phyloP scores from a whole-genome alignment of 169 alveolate species.

The Pseudocohnilembus persalinus region DNA sequence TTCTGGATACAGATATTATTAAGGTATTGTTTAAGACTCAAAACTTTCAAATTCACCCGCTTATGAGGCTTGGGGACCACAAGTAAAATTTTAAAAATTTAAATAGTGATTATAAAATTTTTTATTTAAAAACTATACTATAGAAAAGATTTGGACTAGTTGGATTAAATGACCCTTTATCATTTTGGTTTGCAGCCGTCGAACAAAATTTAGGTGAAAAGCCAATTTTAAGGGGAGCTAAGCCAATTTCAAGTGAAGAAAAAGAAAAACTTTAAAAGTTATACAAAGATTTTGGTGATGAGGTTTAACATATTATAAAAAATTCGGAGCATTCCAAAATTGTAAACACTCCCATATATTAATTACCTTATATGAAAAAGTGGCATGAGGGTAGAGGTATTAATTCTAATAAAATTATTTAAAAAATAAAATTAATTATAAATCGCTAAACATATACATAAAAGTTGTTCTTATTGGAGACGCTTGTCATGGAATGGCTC shows the following conservation, averaged over 20 bases:
- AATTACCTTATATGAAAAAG: background rate
- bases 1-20: conserved; percentile 8
- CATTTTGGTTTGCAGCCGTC: conserved; percentile 9
- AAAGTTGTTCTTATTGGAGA: background rate
- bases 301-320: background rate
- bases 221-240: background rate
- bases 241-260: background rate
- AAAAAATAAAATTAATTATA: too few species aligned
- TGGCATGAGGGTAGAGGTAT: conserved; percentile 10
- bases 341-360: conserved; percentile 11
- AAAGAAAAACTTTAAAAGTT: background rate
- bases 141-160: conserved; percentile 4
- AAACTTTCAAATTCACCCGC: background rate
- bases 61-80: conserved; percentile 12
- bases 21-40: background rate
- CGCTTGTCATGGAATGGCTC: conserved; percentile 18
- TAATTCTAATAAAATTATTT: too few species aligned
- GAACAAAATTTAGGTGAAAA: conserved; percentile 2
- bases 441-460: too few species aligned
- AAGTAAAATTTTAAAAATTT: too few species aligned
- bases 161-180: conserved; percentile 4
- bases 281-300: conserved; percentile 7
- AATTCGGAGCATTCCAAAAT: background rate
- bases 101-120: too few species aligned
- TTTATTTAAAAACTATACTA: too few species aligned